A percentile compares a stretch with the other conserved stretches of the same genome.
These are phyloP conservation scores for Cryptococcus jaspeensis DNA, from an alignment of 1,284 basidiomycete genomes.

Conservation along the genomic window DNA sequence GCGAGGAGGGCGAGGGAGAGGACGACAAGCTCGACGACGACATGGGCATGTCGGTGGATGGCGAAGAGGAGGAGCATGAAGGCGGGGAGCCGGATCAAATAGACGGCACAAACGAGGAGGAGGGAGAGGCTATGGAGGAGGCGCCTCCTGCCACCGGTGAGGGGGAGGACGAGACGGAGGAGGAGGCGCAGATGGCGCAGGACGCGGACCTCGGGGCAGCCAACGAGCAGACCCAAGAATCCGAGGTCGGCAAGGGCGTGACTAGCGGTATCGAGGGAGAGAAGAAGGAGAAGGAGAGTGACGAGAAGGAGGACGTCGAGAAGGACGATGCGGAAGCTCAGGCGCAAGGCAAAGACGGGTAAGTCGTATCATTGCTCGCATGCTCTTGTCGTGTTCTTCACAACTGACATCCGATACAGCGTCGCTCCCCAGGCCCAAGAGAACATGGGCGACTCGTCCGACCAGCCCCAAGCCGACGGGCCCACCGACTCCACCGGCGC, in stretches of 20 bases:
- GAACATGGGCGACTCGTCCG: constrained; percentile 33
- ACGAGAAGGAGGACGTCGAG: constrained; percentile 29
- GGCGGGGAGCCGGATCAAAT: constrained; percentile 34
- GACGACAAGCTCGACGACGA: constrained; percentile 33
- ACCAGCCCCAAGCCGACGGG: constrained; percentile 42
- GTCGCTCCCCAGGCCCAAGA: constrained; percentile 27
- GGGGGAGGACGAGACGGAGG: constrained; percentile 46
- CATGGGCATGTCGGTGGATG: constrained; percentile 38
- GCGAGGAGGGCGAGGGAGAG: constrained; percentile 54
- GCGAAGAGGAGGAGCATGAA: constrained; percentile 44
- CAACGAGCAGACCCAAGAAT: constrained; percentile 38
- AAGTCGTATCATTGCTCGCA: constrained; percentile 4
- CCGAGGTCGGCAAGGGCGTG: constrained; percentile 43
- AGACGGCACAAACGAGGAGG: constrained; percentile 41
- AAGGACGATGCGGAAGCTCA: constrained; percentile 42
- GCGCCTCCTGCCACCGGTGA: constrained; percentile 42
- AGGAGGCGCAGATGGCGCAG: constrained; percentile 42
- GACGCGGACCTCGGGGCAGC: constrained; percentile 43
- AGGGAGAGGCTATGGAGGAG: constrained; percentile 38
- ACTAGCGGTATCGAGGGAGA: constrained; percentile 35
- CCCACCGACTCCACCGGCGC: constrained; percentile 43
- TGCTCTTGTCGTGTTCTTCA: not conserved
- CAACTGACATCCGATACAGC: constrained; percentile 1
- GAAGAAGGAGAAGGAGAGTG: constrained; percentile 29
- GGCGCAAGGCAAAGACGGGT: constrained; percentile 32